A percentile compares a stretch with the other conserved stretches of the same genome.
Conservation (phyloP, 208 protist species). For the Leishmania lainsoni region DNA sequence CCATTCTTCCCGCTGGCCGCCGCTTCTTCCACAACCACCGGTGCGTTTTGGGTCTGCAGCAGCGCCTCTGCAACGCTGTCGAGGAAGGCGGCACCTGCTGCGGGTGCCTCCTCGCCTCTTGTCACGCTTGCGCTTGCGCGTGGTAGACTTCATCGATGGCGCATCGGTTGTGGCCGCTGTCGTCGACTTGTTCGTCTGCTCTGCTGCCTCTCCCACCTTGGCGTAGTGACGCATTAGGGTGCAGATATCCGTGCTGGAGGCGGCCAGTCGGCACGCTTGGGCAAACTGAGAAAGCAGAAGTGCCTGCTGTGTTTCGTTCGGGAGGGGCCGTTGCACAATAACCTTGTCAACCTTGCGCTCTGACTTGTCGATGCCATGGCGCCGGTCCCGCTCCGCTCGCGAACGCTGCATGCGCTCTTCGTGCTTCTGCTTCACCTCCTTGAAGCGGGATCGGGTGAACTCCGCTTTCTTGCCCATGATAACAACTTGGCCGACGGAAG, state of each 20-base stretch:
- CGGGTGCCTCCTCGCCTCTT: slow-evolving; percentile 3
- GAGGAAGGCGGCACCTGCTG: slow-evolving; percentile 27
- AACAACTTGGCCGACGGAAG: neutral
- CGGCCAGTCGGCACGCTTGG: slow-evolving; percentile 75
- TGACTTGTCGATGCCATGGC: slow-evolving; percentile 58
- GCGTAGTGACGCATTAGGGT: slow-evolving; percentile 62
- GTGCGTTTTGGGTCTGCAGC: slow-evolving; percentile 47
- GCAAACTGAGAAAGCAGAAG: slow-evolving; percentile 76
- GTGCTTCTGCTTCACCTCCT: slow-evolving; percentile 52
- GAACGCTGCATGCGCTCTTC: slow-evolving; percentile 64
- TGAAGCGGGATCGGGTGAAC: slow-evolving; percentile 62
- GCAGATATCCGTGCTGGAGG: slow-evolving; percentile 69
- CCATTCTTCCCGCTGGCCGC: slow-evolving; percentile 28
- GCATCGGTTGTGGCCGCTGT: neutral
- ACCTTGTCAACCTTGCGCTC: slow-evolving; percentile 63
- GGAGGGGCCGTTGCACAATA: slow-evolving; percentile 36
- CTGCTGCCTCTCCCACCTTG: slow-evolving; percentile 7
- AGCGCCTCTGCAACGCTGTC: slow-evolving; percentile 54
- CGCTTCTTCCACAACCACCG: slow-evolving; percentile 38
- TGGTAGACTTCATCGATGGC: slow-evolving; percentile 12
- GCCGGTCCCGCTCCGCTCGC: slow-evolving; percentile 51
- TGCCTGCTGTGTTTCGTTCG: slow-evolving; percentile 41
- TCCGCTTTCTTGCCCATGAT: slow-evolving; percentile 74
- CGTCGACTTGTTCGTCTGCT: neutral
- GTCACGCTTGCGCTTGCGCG: slow-evolving; percentile 48